Conservation (phyloP, 192 early-diverging fungal genomes). For the Rhizophagus clarus region DNA sequence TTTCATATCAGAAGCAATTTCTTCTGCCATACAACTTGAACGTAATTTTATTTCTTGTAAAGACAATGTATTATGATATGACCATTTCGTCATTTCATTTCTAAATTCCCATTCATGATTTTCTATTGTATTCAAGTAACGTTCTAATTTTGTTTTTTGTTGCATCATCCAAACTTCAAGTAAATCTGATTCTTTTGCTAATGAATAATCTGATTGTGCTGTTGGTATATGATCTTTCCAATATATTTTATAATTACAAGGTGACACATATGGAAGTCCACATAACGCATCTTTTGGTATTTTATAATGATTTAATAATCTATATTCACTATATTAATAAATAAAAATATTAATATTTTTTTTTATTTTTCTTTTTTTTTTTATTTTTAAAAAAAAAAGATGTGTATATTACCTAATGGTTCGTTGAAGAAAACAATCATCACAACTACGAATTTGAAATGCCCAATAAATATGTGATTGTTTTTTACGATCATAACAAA, state of each 20-base stretch:
- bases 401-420: constrained; percentile 4
- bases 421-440: not conserved
- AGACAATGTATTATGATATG: not conserved
- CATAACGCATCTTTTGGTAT: not conserved
- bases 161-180: not conserved
- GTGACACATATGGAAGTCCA: not conserved
- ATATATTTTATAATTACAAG: constrained; percentile 12
- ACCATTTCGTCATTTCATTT: constrained; percentile 11
- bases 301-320: not conserved
- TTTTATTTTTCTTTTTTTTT: not conserved
- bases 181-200: not conserved
- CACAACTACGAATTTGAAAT: constrained; percentile 10
- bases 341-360: not conserved
- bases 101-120: constrained; percentile 3
- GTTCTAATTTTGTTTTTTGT: not conserved
- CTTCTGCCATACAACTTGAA: constrained; percentile 9
- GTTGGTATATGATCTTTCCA: constrained; percentile 1
- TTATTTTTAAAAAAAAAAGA: not conserved
- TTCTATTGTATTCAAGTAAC: not conserved
- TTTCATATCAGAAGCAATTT: not conserved
- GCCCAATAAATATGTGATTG: constrained; percentile 11
- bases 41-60: not conserved
- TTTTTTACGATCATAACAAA: not conserved
- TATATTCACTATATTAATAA: not conserved
- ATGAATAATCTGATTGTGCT: not conserved